These are phyloP conservation scores for Fomitiporia mediterranea DNA, from an alignment of 1,284 basidiomycete species.

Conservation along the genomic window DNA sequence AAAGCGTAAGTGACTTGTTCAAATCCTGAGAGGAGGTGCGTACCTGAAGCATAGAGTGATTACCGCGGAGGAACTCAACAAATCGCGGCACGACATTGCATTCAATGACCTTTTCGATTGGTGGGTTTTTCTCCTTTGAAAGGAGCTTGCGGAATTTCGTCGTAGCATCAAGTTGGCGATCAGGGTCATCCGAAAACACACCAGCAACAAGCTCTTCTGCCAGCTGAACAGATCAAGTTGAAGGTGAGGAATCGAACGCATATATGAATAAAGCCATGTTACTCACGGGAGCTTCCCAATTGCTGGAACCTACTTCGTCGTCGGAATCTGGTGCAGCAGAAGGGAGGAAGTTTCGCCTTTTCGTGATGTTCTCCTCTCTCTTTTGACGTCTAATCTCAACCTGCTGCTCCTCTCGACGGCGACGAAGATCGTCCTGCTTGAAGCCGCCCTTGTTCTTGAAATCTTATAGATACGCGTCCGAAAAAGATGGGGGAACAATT, in stretches of 20 bases:
- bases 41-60: constrained; percentile 95
- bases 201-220: constrained; percentile 90
- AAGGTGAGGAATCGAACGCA: constrained; percentile 18
- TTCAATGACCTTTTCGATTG: constrained; percentile 98
- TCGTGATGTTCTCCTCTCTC: constrained; percentile 95
- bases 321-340: constrained; percentile 74
- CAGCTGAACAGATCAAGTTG: constrained; percentile 46
- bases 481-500: constrained; percentile 1
- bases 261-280: constrained; percentile 22
- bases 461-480: constrained; percentile 32
- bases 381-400: constrained; percentile 97
- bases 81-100: constrained; percentile 97
- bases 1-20: neutral
- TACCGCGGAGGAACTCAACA: constrained; percentile 87
- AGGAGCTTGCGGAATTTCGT: constrained; percentile 97
- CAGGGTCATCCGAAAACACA: constrained; percentile 89
- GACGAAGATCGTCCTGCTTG: constrained; percentile 84
- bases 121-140: constrained; percentile 99
- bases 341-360: constrained; percentile 88
- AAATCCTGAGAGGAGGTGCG: constrained; percentile 24
- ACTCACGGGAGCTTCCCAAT: constrained; percentile 76
- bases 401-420: constrained; percentile 93
- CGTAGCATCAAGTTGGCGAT: constrained; percentile 92
- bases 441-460: constrained; percentile 80
- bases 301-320: constrained; percentile 70